Evolutionary conservation across 2,329 filamentous ascomycete genomes (phyloP).

Genomic region (Aureobasidium lini): DNA sequence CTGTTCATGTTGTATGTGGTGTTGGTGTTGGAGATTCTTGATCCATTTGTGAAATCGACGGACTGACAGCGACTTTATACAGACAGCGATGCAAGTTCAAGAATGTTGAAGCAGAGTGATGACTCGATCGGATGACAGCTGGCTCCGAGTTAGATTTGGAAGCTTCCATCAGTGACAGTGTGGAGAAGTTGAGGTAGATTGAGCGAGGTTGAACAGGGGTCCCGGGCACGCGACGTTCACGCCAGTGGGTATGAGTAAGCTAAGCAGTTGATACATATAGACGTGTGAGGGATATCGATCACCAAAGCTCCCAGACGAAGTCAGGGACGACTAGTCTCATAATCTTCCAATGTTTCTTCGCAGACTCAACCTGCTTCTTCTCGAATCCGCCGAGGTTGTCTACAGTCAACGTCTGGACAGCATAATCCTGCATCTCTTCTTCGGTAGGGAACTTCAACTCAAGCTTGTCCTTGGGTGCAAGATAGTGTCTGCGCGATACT

Average conservation of each 20-base stretch:
- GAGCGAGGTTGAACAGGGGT: neutral
- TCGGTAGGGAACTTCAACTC: constrained; percentile 33
- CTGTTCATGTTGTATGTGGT: neutral
- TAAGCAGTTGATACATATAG: neutral
- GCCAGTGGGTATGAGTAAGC: too few species aligned
- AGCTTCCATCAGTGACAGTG: neutral
- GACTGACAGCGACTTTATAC: too few species aligned
- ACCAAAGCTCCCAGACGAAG: constrained; percentile 84
- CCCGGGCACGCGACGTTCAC: neutral
- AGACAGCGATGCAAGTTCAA: neutral
- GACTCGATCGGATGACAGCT: too few species aligned
- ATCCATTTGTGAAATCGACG: neutral
- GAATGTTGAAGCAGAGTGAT: too few species aligned
- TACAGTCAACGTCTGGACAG: constrained; percentile 45
- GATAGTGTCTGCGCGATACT: constrained; percentile 58
- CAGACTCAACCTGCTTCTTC: constrained; percentile 66
- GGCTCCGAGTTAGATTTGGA: neutral
- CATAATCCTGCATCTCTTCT: constrained; percentile 32
- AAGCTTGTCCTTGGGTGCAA: constrained; percentile 68
- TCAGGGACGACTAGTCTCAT: constrained; percentile 79
- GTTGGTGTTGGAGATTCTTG: neutral
- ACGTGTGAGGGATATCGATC: constrained; percentile 21
- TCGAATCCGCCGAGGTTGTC: constrained; percentile 61
- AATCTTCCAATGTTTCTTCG: constrained; percentile 79
- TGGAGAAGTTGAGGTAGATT: neutral